Evolutionary conservation across 2,329 filamentous ascomycete genomes (phyloP), one percentile per base, ranked within the genome.

Genomic region (Helotiales sp.): DNA sequence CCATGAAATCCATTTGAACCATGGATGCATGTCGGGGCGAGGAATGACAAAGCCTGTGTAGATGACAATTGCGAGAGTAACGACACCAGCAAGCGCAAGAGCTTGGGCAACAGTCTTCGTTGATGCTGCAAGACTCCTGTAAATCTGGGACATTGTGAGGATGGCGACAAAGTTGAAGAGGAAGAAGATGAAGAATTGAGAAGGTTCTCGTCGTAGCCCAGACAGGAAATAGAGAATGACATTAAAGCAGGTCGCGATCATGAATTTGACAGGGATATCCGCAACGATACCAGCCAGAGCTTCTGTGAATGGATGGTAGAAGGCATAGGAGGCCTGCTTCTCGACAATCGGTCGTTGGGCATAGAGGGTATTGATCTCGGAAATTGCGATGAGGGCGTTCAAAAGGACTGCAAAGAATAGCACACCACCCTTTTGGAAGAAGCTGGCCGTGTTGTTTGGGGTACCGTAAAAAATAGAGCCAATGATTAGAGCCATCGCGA

Each of bases 261-360:
- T 24, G 9, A 96, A 75, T 74, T 95, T 96, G 73, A 92, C 91
- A 0, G 93, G 92, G 74, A 96, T 77, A 66, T 97, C 93, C 60
- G 84, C 88, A 29, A 97, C 75, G 86, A 96, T 95, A 15, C 90
- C 95, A 0, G 92, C 86, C 50, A 93, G 80, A 13, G 92, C 91
- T 78, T 97, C 92, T 5, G 92, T 89, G 12, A 89, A 93, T 0
- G 93, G 91, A 68, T 96, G 93, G 66, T 97, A 96, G 24, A 97
- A 81, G 19, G 92, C 92, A 71, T 96, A 97, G 52, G 89, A 86
- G 53, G 82, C 78, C 67, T 98, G 93, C 72, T 96, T 96, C 71
- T 96, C 91, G 58, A 97, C 90, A 66, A 96, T 96, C 0, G 90
- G 89, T 30, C 93, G 88, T 82, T 96, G 91, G 2, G 88, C 82